Conservation (phyloP, 495 filamentous ascomycete genomes). For the Diplogelasinospora grovesii region DNA sequence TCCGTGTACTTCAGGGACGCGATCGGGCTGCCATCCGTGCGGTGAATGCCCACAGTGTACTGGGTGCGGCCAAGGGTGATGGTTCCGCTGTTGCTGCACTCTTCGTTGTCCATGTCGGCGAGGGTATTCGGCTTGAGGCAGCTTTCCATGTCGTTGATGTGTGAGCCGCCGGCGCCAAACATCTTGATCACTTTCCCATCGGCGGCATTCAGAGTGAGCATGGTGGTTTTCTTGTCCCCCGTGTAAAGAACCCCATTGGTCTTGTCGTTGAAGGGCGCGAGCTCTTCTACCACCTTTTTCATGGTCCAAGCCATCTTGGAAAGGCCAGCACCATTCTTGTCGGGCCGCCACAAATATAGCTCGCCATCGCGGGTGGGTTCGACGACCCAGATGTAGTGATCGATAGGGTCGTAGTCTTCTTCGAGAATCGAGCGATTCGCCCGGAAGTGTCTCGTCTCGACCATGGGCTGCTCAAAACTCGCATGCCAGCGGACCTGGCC, state of each 20-base stretch:
- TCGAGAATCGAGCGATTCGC: constrained; percentile 57
- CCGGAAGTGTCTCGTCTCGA: constrained; percentile 80
- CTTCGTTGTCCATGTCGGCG: constrained; percentile 56
- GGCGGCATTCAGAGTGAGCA: constrained; percentile 80
- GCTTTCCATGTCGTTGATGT: constrained; percentile 44
- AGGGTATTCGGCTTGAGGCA: constrained; percentile 56
- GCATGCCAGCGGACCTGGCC: constrained; percentile 79
- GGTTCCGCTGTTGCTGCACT: constrained; percentile 63
- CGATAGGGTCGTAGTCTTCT: constrained; percentile 54
- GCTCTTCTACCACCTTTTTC: constrained; percentile 70
- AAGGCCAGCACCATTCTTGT: constrained; percentile 59
- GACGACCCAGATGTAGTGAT: constrained; percentile 92
- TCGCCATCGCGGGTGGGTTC: constrained; percentile 84
- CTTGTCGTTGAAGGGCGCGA: constrained; percentile 56
- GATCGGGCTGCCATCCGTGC: constrained; percentile 65
- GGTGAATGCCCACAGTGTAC: constrained; percentile 80
- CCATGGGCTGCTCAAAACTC: constrained; percentile 74
- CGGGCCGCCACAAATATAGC: constrained; percentile 80
- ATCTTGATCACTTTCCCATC: constrained; percentile 63
- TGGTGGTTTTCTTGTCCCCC: constrained; percentile 80
- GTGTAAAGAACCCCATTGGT: constrained; percentile 77
- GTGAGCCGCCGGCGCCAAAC: constrained; percentile 38
- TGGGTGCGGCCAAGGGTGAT: constrained; percentile 78
- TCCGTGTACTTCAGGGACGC: constrained; percentile 91
- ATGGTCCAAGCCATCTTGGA: constrained; percentile 79